Percentiles rank a stretch among this genome's conserved stretches.
These are phyloP conservation scores for Cutaneotrichosporon spelunceum DNA, from an alignment of 1,284 basidiomycete species.

Conservation along the genomic window DNA sequence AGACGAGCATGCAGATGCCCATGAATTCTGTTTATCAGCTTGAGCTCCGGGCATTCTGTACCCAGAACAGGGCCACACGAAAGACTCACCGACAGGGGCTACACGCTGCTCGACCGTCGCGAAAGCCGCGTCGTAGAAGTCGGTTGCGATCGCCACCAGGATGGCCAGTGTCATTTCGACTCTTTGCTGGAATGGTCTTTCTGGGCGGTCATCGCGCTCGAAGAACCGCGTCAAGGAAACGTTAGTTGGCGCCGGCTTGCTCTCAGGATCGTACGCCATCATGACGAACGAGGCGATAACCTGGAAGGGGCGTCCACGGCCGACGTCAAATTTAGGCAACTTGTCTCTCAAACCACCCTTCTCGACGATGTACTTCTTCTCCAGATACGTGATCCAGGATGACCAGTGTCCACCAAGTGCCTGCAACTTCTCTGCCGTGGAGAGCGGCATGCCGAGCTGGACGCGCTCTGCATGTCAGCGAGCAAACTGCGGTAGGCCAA, in stretches of 20 bases:
- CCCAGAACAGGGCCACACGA: no score
- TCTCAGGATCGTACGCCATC: slow-evolving; percentile 19
- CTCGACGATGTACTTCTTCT: slow-evolving; percentile 33
- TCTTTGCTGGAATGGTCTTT: slow-evolving; percentile 28
- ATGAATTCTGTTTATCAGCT: slow-evolving; percentile 35
- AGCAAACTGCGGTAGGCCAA: no score
- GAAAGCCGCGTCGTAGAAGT: slow-evolving; percentile 34
- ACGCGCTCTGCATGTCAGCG: slow-evolving; percentile 41
- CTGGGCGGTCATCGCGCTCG: slow-evolving; percentile 29
- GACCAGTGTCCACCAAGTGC: slow-evolving; percentile 40
- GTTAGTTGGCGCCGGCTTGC: neutral
- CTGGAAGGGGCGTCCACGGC: slow-evolving; percentile 37
- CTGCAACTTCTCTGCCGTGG: slow-evolving; percentile 45
- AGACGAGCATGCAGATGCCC: slow-evolving; percentile 38
- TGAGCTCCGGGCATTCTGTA: no score
- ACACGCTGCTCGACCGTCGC: slow-evolving; percentile 27
- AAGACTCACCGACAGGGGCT: slow-evolving; percentile 43
- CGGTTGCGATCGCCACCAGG: slow-evolving; percentile 33
- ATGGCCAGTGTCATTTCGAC: slow-evolving; percentile 35
- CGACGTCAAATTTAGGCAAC: slow-evolving; percentile 26
- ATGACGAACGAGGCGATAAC: slow-evolving; percentile 27
- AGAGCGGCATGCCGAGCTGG: slow-evolving; percentile 46
- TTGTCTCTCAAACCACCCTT: slow-evolving; percentile 19
- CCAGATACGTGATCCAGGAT: slow-evolving; percentile 33
- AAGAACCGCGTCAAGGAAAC: slow-evolving; percentile 19